Percentiles rank a stretch among this genome's conserved stretches.
phyloP scores from a whole-genome alignment of 2,329 filamentous ascomycete genomes.

The Zalaria obscura region DNA sequence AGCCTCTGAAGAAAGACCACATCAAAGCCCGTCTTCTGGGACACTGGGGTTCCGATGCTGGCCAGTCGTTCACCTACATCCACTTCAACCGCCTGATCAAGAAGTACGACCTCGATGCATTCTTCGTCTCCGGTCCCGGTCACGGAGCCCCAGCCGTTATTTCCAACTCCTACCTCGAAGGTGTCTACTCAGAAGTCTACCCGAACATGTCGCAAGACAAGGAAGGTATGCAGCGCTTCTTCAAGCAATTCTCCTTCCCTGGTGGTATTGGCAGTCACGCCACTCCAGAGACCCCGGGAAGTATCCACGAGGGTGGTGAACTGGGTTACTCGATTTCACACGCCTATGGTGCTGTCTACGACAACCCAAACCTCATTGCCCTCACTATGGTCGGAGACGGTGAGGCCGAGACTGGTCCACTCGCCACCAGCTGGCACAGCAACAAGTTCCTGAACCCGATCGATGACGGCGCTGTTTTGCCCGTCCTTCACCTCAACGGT shows the following conservation, averaged over 20 bases:
- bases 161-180: slow-evolving; percentile 64
- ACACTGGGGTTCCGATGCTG: slow-evolving; percentile 69
- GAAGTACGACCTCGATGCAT: slow-evolving; percentile 58
- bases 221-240: slow-evolving; percentile 59
- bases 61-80: slow-evolving; percentile 68
- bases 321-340: slow-evolving; percentile 71
- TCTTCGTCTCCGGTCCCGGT: slow-evolving; percentile 64
- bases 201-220: slow-evolving; percentile 56
- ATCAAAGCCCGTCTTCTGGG: slow-evolving; percentile 62
- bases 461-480: slow-evolving; percentile 62
- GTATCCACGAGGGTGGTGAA: slow-evolving; percentile 66
- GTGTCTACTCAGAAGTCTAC: slow-evolving; percentile 64
- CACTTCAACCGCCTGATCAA: slow-evolving; percentile 74
- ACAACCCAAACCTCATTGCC: slow-evolving; percentile 60
- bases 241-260: slow-evolving; percentile 73
- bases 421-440: slow-evolving; percentile 70
- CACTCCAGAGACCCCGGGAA: slow-evolving; percentile 65
- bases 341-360: slow-evolving; percentile 64
- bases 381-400: slow-evolving; percentile 70
- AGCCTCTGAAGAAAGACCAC: slow-evolving; percentile 54
- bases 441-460: slow-evolving; percentile 73
- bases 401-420: slow-evolving; percentile 66
- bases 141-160: slow-evolving; percentile 66
- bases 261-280: slow-evolving; percentile 67
- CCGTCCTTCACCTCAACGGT: slow-evolving; percentile 65